A percentile compares a stretch with the other conserved stretches of the same genome.
These are phyloP conservation scores for Nicotiana otophora DNA, from an alignment of 257 asterid species.

Conservation along the genomic window DNA sequence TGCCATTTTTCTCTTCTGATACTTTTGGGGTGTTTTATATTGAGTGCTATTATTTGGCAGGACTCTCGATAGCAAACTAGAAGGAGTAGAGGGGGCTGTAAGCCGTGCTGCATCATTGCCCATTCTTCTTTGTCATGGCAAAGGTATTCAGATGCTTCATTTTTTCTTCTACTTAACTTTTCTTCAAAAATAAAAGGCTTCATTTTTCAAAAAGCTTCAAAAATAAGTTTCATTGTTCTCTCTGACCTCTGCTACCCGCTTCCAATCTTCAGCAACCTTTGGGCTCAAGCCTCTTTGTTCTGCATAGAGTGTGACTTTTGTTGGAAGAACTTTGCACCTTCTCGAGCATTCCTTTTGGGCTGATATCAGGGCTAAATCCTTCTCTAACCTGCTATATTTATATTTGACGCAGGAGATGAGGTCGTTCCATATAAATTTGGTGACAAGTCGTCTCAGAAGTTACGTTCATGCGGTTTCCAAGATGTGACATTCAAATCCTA, in stretches of 20 bases:
- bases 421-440: slow-evolving; percentile 67
- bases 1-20: not conserved
- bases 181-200: not conserved
- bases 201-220: not conserved
- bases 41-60: slow-evolving; percentile 28
- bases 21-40: not conserved
- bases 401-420: slow-evolving; percentile 59
- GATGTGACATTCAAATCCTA: slow-evolving; percentile 57
- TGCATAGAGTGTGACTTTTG: not conserved
- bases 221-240: not conserved
- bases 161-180: not conserved
- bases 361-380: not conserved
- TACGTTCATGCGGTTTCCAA: slow-evolving; percentile 53
- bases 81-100: slow-evolving; percentile 49
- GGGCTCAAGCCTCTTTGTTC: too few species aligned
- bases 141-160: slow-evolving; percentile 35
- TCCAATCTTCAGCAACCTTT: too few species aligned
- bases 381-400: not conserved
- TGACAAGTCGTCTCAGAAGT: slow-evolving; percentile 50
- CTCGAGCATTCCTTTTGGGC: not conserved
- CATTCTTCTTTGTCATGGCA: slow-evolving; percentile 75
- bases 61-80: slow-evolving; percentile 45
- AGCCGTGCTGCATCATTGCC: slow-evolving; percentile 79
- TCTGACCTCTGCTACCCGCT: too few species aligned
- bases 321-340: not conserved